Base-by-base conservation (phyloP, 2,329 filamentous ascomycete genomes). In the Pyricularia sp. region DNA sequence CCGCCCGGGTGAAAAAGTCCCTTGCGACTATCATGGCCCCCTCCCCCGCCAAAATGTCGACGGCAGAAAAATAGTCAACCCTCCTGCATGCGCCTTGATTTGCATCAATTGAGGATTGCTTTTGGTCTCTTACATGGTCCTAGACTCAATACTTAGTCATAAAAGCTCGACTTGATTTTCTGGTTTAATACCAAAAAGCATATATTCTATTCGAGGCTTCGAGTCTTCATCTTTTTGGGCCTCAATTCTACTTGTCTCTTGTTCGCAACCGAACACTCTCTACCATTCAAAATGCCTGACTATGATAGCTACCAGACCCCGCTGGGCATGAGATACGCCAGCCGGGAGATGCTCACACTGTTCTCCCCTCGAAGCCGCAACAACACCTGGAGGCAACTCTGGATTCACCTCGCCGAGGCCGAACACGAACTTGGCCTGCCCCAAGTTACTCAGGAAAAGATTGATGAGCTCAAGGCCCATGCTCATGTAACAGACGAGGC, bases 311-410 rank as follows among this genome's bases (percentile, higher is more conserved):
- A 90, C 77, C 85, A 90, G 80, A 92, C 90, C 63, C 86, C 90
- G 42, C 81, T 93, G 73, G 88, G 86, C 72, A 85, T 84, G 73
- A 87, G 92, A 74, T 95, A 95, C 82, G 89, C 88, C 79, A 91
- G 86, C 79, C 77, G 79, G 71, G 90, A 91, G 80, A 94, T 95
- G 91, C 86, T 89, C 74, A 84, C 86, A 72, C 87, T 97, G 71
- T 97, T 97, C 83, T 90, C 89, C 73, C 87, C 90, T 70, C 87
- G 92, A 63, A 90, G 88, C 68, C 86, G 93, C 33, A 88, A 89
- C 78, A 89, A 87, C 61, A 93, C 88, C 69, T 96, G 93, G 93
- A 88, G 93, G 72, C 85, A 92, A 77, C 87, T 97, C 23, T 97
- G 94, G 94, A 82, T 94, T 31, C 89, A 85, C 80, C 90, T 97